A percentile compares a stretch with the other conserved stretches of the same genome.
Conservation (phyloP, 371 early-diverging fungal species). For the Mucor saturninus region DNA sequence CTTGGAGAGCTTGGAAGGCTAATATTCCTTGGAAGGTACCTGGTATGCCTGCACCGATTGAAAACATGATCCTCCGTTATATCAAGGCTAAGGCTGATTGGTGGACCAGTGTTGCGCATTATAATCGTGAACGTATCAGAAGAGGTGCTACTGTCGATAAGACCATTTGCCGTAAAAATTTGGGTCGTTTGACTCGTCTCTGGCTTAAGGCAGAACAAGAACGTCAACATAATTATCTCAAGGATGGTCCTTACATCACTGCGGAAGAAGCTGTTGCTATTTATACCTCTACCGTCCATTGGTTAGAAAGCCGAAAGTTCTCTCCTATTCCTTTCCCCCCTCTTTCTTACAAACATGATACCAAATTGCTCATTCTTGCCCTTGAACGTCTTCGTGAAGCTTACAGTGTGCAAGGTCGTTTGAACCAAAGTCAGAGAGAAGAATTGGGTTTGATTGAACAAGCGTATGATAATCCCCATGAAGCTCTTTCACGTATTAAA, state of each 20-base stretch:
- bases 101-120: conserved; percentile 98
- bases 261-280: conserved; percentile 98
- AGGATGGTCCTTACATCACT: conserved; percentile 97
- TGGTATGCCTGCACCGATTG: conserved; percentile 96
- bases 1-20: conserved; percentile 99
- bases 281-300: conserved; percentile 97
- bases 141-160: conserved; percentile 99
- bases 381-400: conserved; percentile 96
- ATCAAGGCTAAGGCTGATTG: conserved; percentile 99
- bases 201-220: conserved; percentile 99
- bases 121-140: conserved; percentile 98
- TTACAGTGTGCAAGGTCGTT: conserved; percentile 93
- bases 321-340: conserved; percentile 99
- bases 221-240: conserved; percentile 97
- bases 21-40: conserved; percentile 99
- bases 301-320: conserved; percentile 97
- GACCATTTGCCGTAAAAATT: conserved; percentile 96
- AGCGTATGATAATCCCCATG: conserved; percentile 97
- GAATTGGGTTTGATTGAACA: conserved; percentile 97
- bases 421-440: conserved; percentile 96
- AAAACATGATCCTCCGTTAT: conserved; percentile 98
- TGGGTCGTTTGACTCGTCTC: conserved; percentile 97
- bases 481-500: conserved; percentile 94
- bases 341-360: conserved; percentile 98
- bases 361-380: conserved; percentile 94